Evolutionary conservation across 2,329 filamentous ascomycete species (phyloP), one percentile per base, ranked within the genome.

Genomic region (Myriangium duriaei): DNA sequence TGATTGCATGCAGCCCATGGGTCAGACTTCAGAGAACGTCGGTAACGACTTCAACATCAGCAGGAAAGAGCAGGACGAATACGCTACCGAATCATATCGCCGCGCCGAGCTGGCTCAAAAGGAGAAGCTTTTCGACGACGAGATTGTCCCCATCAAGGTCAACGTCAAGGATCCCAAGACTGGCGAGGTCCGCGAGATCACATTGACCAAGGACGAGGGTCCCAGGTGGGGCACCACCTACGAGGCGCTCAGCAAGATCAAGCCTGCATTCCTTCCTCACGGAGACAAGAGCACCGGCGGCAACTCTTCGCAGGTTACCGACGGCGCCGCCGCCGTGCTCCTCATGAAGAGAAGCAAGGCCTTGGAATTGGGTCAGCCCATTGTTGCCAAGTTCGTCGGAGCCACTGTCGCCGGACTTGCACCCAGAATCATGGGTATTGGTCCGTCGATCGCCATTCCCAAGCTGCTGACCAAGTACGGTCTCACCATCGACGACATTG

Each of bases 21-120:
- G 91, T 14, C 92, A 93, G 74, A 98, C 91, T 2, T 88, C 81
- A 42, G 91, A 98, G 68, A 96, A 96, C 57, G 86, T 98, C 17
- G 85, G 80, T 51, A 76, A 76, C 34, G 91, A 96, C 64, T 96
- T 96, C 60, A 74, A 80, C 55, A 79, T 98, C 56, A 65, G 74
- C 2, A 75, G 91, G 44, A 77, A 87, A 56, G 64, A 66, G 57
- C 83, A 96, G 64, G 91, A 98, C 61, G 67, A 71, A 48, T 96
- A 78, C 59, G 84, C 91, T 0, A 81, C 81, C 7, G 85, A 92
- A 66, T 86, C 79, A 32, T 98, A 86, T 68, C 74, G 78, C 47
- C 74, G 86, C 33, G 91, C 91, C 17, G 91, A 98, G 67, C 69
- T 62, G 30, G 87, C 91, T 1, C 91, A 96, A 62, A 93, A 91